A percentile compares a stretch with the other conserved stretches of the same genome.
phyloP scores from a whole-genome alignment of 768 basidiomycete genomes.

The Suillus bovinus region DNA sequence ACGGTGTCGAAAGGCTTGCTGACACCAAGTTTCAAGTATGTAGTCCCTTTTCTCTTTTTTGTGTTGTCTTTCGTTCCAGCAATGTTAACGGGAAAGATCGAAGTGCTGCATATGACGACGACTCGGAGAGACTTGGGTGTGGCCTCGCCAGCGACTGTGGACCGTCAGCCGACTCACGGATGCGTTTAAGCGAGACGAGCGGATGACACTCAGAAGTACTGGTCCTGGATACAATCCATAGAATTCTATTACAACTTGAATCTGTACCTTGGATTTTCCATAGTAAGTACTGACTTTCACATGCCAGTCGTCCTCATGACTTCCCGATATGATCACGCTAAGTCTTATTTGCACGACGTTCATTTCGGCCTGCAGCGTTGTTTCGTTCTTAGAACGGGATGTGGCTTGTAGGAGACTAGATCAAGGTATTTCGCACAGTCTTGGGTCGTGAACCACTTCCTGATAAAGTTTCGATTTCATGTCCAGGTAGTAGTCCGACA shows the following conservation, averaged over 20 bases:
- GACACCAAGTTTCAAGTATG: background rate
- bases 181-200: too few relatives aligned
- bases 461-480: background rate
- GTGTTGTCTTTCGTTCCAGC: background rate
- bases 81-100: background rate
- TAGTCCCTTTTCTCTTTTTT: background rate
- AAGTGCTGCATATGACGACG: background rate
- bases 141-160: too few relatives aligned
- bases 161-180: too few relatives aligned
- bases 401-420: background rate
- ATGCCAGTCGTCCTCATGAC: background rate
- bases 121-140: background rate
- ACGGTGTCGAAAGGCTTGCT: too few relatives aligned
- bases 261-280: too few relatives aligned
- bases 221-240: too few relatives aligned
- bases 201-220: too few relatives aligned
- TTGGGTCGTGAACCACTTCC: background rate
- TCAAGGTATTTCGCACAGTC: background rate
- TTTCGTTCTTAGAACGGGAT: background rate
- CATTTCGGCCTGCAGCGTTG: background rate
- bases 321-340: too few relatives aligned
- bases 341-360: background rate
- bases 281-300: background rate
- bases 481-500: too few relatives aligned
- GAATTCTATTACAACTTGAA: too few relatives aligned